A percentile compares a stretch with the other conserved stretches of the same genome.
phyloP scores from a whole-genome alignment of 768 basidiomycete species.

The Vishniacozyma victoriae region DNA sequence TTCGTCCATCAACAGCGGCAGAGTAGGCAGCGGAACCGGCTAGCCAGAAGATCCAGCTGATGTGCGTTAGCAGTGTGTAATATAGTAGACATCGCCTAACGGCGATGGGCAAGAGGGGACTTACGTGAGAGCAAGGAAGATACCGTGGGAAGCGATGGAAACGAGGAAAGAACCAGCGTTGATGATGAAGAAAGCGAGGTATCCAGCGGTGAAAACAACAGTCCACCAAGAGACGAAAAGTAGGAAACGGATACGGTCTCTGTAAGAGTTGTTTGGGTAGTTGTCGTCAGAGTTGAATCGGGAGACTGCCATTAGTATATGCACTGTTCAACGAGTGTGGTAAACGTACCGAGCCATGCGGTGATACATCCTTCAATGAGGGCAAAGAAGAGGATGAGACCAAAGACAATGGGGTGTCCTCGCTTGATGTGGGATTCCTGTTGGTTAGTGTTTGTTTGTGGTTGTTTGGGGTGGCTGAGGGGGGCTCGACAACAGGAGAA shows the following conservation, averaged over 20 bases:
- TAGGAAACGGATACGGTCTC: conserved; percentile 41
- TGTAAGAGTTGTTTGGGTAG: conserved; percentile 37
- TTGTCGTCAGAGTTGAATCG: conserved; percentile 15
- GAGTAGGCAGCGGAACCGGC: conserved; percentile 40
- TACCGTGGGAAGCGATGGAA: conserved; percentile 37
- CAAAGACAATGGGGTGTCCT: conserved; percentile 45
- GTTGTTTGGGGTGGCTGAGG: too few relatives aligned
- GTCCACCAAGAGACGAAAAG: conserved; percentile 47
- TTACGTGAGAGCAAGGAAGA: conserved; percentile 41
- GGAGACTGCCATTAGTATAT: too few relatives aligned
- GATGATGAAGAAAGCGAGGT: conserved; percentile 37
- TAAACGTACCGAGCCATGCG: conserved; percentile 33
- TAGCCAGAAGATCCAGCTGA: conserved; percentile 47
- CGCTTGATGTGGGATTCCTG: conserved; percentile 32
- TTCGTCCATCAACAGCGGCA: conserved; percentile 38
- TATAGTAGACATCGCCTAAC: not conserved
- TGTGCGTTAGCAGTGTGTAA: not conserved
- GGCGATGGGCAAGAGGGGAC: conserved; percentile 5
- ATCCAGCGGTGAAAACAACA: conserved; percentile 38
- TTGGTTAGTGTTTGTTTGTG: too few relatives aligned
- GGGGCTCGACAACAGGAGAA: too few relatives aligned
- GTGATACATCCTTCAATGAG: conserved; percentile 44
- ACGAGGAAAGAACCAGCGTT: conserved; percentile 25
- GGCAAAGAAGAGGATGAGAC: conserved; percentile 34
- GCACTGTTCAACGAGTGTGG: too few relatives aligned